phyloP scores from a whole-genome alignment of 108 stramenopile genomes.

The Mayamaea pseudoterrestris region DNA sequence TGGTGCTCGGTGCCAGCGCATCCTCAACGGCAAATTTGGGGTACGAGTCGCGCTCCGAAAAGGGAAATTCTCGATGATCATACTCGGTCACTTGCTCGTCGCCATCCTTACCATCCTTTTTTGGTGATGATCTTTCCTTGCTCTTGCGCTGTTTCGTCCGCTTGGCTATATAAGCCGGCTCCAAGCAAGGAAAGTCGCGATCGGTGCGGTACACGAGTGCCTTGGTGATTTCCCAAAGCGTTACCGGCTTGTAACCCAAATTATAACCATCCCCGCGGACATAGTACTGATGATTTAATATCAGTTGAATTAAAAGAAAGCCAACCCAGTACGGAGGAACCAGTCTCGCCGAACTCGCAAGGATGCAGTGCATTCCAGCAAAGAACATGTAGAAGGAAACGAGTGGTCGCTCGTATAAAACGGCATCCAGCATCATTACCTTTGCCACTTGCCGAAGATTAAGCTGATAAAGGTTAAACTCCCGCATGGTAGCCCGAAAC shows the following conservation, averaged over 20 bases:
- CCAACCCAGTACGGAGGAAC: conserved; percentile 44
- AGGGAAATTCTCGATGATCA: conserved; percentile 73
- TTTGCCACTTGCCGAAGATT: conserved; percentile 26
- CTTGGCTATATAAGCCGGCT: conserved; percentile 29
- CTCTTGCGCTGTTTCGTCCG: conserved; percentile 7
- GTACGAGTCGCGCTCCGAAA: conserved; percentile 59
- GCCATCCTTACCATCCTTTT: conserved; percentile 5
- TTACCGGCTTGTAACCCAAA: conserved; percentile 44
- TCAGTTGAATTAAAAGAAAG: conserved; percentile 30
- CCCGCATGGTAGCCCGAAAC: conserved; percentile 40
- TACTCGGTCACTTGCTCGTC: conserved; percentile 24
- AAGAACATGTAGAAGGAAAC: conserved; percentile 49
- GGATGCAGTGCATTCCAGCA: conserved; percentile 61
- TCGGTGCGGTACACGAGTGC: conserved; percentile 31
- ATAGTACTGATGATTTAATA: conserved; percentile 38
- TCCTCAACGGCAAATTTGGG: conserved; percentile 53
- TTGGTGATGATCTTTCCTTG: neutral
- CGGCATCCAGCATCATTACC: conserved; percentile 31
- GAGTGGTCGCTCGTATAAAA: conserved; percentile 45
- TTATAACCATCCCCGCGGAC: conserved; percentile 16
- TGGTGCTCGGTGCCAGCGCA: conserved; percentile 27
- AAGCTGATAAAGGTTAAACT: conserved; percentile 36
- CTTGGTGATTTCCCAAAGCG: conserved; percentile 36
- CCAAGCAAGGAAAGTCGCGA: conserved; percentile 22
- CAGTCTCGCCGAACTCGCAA: conserved; percentile 32